Evolutionary conservation across 495 filamentous ascomycete species (phyloP), one percentile per base, ranked within the genome.

Genomic region (Penicillium samsonianum): DNA sequence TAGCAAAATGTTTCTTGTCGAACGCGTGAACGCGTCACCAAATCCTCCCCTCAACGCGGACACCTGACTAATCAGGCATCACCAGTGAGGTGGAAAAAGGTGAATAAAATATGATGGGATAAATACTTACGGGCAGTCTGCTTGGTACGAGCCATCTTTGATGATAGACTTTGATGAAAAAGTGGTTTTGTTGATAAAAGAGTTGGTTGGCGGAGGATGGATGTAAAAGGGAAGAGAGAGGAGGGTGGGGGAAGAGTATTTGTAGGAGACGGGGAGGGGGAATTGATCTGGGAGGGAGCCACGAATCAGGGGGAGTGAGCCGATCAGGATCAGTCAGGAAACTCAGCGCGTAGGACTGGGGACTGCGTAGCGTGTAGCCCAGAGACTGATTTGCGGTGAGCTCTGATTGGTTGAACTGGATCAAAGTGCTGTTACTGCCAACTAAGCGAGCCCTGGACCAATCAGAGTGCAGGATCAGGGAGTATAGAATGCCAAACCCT

Each of bases 131-230:
- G 94, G 76, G 94, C 94, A 79, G 94, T 98, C 82, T 98, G 94
- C 90, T 98, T 99, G 69, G 94, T 99, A 78, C 94, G 90, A 72
- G 94, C 94, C 94, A 99, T 98, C 82, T 75, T 83, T 78, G 72
- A 77, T 80, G 75, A 79, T 73, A 58, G 25, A 37, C n/a, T 77
- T n/a, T 73, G 79, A 78, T 82, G 74, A 57, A 57, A 40, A 47
- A 37, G 67, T 73, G 63, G 69, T 67, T 60, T 42, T 53, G 38
- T 30, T 53, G 50, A 53, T 30, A 23, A 25, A 53, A 67, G 35
- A 60, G 53, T 64, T 53, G 62, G 63, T 66, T 72, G 65, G 68
- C 67, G 79, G 72, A 65, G 62, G 65, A 59, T 69, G 72, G 74
- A 70, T 74, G 74, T 55, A 77, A 72, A 71, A 81, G 76, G 67